Evolutionary conservation across 345 rosid species (phyloP), one percentile per base, ranked within the genome.

Genomic region (Pistacia integerrima): DNA sequence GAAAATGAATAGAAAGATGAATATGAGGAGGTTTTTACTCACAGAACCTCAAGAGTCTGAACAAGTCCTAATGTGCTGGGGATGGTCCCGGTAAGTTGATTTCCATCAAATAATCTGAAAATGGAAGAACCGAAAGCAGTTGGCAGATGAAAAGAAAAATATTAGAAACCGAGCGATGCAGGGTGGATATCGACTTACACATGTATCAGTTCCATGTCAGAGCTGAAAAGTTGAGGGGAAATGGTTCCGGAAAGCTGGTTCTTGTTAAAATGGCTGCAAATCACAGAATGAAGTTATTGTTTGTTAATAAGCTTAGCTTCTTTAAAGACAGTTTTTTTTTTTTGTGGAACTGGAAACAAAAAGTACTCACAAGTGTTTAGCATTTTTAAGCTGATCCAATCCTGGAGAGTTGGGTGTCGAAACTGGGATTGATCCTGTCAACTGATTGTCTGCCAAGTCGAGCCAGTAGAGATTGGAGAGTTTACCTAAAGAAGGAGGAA

Each of bases 41-140:
- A 96, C 98, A 93, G 95, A 91, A 88, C 97, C 85, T 96, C 99
- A 46, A 96, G 97, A 17, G 94, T 89, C 88, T 84, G 90, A 83
- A 96, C 88, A 0, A 64, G 82, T 82, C 90, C 97, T 79, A 93
- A 52, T 14, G 95, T 70, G 52, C 89, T 46, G 1, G 99, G 98
- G 74, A 96, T 88, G n/a, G 69, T 67, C 67, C 97, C 98, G 25
- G 73, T 84, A 63, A 96, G 82, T 67, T 81, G 88, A 79, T 92
- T 96, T 59, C 94, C 91, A 77, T 96, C 97, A 64, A 96, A 89
- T 70, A 93, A 80, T 69, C 98, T 93, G 81, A 74, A 55, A 76
- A 79, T 9, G 22, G 22, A 66, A 56, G 64, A 77, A 63, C 64
- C 63, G 28, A 20, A 56, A 65, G 33, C 63, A 56, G 61, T 67